Base-by-base conservation (phyloP, 352 stramenopile genomes). In the Phytophthora europaea region DNA sequence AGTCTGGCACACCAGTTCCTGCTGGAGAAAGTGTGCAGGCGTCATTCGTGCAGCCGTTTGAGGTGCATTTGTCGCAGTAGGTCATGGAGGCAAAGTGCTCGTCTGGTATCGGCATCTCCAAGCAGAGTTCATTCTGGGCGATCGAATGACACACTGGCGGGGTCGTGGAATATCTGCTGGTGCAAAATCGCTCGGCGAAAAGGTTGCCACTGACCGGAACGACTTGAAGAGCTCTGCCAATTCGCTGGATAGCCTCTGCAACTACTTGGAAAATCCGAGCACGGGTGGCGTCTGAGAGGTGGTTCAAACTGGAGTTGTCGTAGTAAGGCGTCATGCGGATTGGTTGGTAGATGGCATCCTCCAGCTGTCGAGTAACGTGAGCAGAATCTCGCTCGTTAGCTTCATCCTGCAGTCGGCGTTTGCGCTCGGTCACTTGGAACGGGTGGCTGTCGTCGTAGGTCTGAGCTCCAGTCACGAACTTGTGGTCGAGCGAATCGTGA, bases 261-360 rank as follows among this genome's bases (percentile, higher is more conserved):
- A 95, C 76, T 57, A 93, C 76, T 57, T 83, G 73, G n/a, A 79
- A 68, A 10, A 95, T 66, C 15, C 85, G 45, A 9, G 68, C 43
- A 4, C 74, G 78, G 43, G 85, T 80, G 9, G 47, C 76, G 3
- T 66, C 28, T 0, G 81, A 51, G 0, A 95, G 63, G 8, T 63
- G 34, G 31, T 59, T 66, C 34, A 95, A 69, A n/a, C 71, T 90
- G 8, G 67, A 31, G 13, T 84, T 79, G 61, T 95, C 85, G 58
- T 89, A 92, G 65, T 91, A 87, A 1, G 86, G 78, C 1, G 81
- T 92, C 64, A 93, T 91, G 2, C 86, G 83, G 38, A 93, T 90
- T 1, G 84, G 63, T 10, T 82, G 36, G 54, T 91, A 94, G 6
- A 61, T 28, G 1, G 65, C 20, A 2, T 47, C 40, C 36, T 70